These are phyloP conservation scores for Heterobasidion parviporum DNA, from an alignment of 1,284 basidiomycete genomes.

Conservation along the genomic window DNA sequence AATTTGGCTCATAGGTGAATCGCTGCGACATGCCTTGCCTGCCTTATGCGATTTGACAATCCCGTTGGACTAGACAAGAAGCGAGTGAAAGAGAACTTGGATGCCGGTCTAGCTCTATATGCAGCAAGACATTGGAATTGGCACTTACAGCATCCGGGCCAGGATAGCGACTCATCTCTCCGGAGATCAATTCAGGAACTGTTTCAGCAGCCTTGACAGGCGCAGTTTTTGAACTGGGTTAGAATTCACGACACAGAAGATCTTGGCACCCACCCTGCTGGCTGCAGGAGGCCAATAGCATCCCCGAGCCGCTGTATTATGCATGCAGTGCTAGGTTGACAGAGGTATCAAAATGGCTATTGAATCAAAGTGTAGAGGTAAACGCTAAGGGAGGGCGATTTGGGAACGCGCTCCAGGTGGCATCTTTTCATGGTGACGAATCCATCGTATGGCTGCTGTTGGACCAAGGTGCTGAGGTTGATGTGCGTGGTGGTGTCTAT, in stretches of 20 bases:
- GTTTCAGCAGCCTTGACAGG: too few relatives aligned
- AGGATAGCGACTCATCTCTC: too few relatives aligned
- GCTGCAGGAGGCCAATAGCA: too few relatives aligned
- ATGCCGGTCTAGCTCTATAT: background rate
- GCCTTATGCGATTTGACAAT: background rate
- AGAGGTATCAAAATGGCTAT: background rate
- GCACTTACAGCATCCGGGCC: background rate
- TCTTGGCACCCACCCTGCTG: too few relatives aligned
- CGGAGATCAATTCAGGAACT: too few relatives aligned
- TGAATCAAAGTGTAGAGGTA: background rate
- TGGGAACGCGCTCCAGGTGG: background rate
- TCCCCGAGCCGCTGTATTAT: background rate
- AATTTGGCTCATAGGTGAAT: background rate
- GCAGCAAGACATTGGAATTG: background rate
- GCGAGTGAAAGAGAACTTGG: too few relatives aligned
- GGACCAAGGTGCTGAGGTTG: background rate
- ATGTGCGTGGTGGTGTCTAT: background rate
- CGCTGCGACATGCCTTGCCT: background rate
- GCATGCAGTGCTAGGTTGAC: background rate
- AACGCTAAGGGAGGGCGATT: background rate
- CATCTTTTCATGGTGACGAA: background rate
- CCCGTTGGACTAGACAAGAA: background rate
- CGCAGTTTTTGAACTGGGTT: too few relatives aligned
- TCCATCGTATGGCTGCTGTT: background rate
- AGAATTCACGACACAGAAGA: too few relatives aligned